Conservation (phyloP, 106 monocot genomes). For the Vanilla planifolia region DNA sequence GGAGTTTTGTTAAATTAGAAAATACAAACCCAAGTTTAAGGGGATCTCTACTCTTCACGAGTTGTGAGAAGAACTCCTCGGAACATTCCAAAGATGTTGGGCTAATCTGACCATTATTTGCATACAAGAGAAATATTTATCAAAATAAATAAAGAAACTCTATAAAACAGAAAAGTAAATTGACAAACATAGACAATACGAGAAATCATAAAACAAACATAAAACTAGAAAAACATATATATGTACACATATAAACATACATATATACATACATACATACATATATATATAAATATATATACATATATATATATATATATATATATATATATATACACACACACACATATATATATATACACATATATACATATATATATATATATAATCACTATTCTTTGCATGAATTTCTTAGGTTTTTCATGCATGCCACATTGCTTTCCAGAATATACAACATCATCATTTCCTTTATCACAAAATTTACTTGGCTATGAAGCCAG, state of each 20-base stretch:
- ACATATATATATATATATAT: background rate
- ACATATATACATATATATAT: too few species aligned
- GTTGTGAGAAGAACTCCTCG: slow-evolving; percentile 71
- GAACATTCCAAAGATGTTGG: slow-evolving; percentile 87
- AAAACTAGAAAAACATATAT: background rate
- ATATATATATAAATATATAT: background rate
- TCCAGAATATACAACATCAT: too few species aligned
- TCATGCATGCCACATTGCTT: too few species aligned
- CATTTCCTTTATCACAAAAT: too few species aligned
- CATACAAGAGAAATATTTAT: background rate
- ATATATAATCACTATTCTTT: too few species aligned
- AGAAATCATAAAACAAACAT: background rate
- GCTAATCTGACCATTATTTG: slow-evolving; percentile 26
- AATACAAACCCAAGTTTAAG: slow-evolving; percentile 70
- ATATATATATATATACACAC: too few species aligned
- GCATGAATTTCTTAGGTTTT: too few species aligned
- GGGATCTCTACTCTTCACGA: slow-evolving; percentile 80
- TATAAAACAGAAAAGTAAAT: background rate
- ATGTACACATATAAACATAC: background rate
- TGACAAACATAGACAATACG: background rate
- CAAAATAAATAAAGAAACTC: background rate
- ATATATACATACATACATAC: background rate
- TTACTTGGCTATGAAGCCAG: too few species aligned
- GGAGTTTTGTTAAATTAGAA: background rate
- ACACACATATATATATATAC: too few species aligned